Evolutionary conservation across 2,329 filamentous ascomycete genomes (phyloP).

Genomic region (Lizonia empirigonia): DNA sequence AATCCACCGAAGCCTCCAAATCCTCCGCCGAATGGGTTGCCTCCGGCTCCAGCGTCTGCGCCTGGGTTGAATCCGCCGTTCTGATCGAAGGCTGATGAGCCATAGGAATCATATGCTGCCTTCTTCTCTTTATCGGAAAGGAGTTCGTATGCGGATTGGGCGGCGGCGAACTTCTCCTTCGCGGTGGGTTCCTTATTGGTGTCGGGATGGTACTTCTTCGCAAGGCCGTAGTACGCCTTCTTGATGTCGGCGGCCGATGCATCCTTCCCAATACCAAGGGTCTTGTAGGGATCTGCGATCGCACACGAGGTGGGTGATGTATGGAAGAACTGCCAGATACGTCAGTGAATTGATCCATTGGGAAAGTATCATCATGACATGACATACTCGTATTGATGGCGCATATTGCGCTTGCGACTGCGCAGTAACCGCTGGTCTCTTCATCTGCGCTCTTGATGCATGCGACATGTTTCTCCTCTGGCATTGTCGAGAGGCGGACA

Average conservation of each 20-base stretch:
- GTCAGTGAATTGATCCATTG: slow-evolving; percentile 19
- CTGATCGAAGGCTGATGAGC: slow-evolving; percentile 74
- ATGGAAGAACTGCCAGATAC: slow-evolving; percentile 41
- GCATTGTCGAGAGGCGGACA: slow-evolving; percentile 37
- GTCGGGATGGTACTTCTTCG: slow-evolving; percentile 97
- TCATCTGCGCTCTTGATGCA: slow-evolving; percentile 32
- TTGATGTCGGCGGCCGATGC: slow-evolving; percentile 91
- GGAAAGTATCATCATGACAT: not conserved
- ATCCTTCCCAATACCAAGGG: slow-evolving; percentile 80
- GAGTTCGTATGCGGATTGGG: slow-evolving; percentile 92
- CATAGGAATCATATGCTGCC: slow-evolving; percentile 89
- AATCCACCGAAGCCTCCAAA: slow-evolving; percentile 58
- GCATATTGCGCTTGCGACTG: slow-evolving; percentile 30
- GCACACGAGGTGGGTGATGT: slow-evolving; percentile 63
- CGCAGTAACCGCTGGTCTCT: slow-evolving; percentile 29
- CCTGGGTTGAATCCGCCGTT: slow-evolving; percentile 79
- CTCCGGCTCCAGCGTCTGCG: slow-evolving; percentile 65
- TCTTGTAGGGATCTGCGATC: slow-evolving; percentile 80
- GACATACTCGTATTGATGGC: slow-evolving; percentile 41
- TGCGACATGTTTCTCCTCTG: slow-evolving; percentile 40
- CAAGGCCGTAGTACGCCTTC: slow-evolving; percentile 95
- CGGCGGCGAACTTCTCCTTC: slow-evolving; percentile 92
- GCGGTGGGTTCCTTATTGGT: slow-evolving; percentile 95
- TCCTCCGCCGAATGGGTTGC: slow-evolving; percentile 65
- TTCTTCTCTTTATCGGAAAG: slow-evolving; percentile 92